Evolutionary conservation across 371 early-diverging fungal species (phyloP), one percentile per base, ranked within the genome.

Genomic region (Mortierella sp.): DNA sequence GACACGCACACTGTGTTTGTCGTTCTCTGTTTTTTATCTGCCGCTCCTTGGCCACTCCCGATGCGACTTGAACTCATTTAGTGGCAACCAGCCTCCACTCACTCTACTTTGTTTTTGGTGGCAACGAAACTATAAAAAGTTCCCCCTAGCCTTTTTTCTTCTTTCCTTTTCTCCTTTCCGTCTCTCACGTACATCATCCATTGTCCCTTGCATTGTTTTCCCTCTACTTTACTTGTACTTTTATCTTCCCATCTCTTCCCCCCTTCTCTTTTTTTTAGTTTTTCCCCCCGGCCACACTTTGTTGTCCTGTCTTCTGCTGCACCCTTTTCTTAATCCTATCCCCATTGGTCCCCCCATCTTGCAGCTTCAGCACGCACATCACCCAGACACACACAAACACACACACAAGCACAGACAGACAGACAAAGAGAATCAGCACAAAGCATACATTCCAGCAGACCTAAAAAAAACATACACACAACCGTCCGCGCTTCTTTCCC

Each of bases 261-360:
- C 5, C 47, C 24, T 16, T 26, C 48, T 40, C 44, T 29, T 29
- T 45, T 34, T 31, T 24, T 39, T 24, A 19, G 16, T 39, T 37
- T 31, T n/a, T 31, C 31, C n/a, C 50, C n/a, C 50, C 37, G 37
- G 45, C 39, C 47, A 24, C 47, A 29, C 16, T 44, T 22, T 26
- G 10, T 26, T 11, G 22, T 3, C 48, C 52, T 48, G 11, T n/a
- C n/a, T 39, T 52, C 10, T 19, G 66, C 47, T 22, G 40, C 44
- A 26, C 29, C 66, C 66, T 45, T 29, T 26, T 45, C 66, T n/a
- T 41, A 40, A 24, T 40, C 43, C 43, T n/a, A 14, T 43, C 65
- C 64, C 65, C 44, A 43, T 45, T 61, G 61, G 61, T 61, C 61
- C 34, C 58, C 61, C 31, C 61, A 61, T 37, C 61, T 61, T 61